Evolutionary conservation across 2,329 filamentous ascomycete genomes (phyloP).

Genomic region (Ophiognomonia clavigignenti-juglandacearum): DNA sequence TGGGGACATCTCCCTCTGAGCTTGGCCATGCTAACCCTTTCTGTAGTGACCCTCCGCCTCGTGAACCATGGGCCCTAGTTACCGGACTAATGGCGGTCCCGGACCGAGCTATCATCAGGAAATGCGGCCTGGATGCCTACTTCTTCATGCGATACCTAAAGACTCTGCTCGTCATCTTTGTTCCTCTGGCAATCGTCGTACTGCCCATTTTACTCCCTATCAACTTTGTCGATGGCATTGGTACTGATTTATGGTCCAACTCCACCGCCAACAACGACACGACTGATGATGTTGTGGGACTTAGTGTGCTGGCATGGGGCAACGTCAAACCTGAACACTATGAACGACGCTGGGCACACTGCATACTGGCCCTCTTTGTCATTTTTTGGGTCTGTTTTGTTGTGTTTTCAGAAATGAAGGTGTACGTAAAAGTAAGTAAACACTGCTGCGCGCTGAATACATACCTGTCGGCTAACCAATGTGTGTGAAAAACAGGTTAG

Average conservation of each 20-base stretch:
- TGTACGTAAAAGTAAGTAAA: slow-evolving; percentile 79
- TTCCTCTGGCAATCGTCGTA: slow-evolving; percentile 73
- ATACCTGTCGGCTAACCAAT: background rate
- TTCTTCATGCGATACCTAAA: slow-evolving; percentile 89
- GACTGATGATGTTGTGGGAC: slow-evolving; percentile 36
- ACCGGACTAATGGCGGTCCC: slow-evolving; percentile 61
- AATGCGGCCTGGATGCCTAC: slow-evolving; percentile 93
- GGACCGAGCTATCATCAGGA: slow-evolving; percentile 82
- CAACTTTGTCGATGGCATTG: slow-evolving; percentile 69
- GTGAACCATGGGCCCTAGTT: slow-evolving; percentile 45
- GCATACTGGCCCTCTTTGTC: slow-evolving; percentile 71
- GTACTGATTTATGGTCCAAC: slow-evolving; percentile 35
- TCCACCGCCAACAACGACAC: slow-evolving; percentile 38
- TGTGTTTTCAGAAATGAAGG: slow-evolving; percentile 78
- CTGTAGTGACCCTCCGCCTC: slow-evolving; percentile 56
- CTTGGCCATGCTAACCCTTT: background rate
- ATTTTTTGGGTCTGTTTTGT: slow-evolving; percentile 82
- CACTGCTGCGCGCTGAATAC: background rate
- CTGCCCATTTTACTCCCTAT: slow-evolving; percentile 82
- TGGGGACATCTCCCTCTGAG: background rate
- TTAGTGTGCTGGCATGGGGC: slow-evolving; percentile 83
- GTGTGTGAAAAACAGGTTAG: background rate
- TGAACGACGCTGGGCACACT: slow-evolving; percentile 75
- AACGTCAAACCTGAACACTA: slow-evolving; percentile 69
- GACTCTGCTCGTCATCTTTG: slow-evolving; percentile 80